Percentiles rank a stretch among this genome's conserved stretches.
Evolutionary conservation across 257 asterid genomes (phyloP).

Genomic region (Marsdenia floribunda): DNA sequence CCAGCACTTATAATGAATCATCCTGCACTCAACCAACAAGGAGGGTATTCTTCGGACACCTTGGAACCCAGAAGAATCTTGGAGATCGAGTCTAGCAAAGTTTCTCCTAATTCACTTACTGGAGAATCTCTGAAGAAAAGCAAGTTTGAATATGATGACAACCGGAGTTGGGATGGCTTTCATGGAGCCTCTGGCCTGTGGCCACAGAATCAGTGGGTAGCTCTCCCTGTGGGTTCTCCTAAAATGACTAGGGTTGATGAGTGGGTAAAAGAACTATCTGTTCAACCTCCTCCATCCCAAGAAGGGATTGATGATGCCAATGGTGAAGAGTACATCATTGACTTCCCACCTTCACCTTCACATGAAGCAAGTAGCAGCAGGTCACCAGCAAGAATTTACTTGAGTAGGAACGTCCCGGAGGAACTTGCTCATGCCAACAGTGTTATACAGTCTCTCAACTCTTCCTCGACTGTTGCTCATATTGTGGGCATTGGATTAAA

Average conservation of each 20-base stretch:
- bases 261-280: constrained; percentile 56
- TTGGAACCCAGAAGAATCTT: constrained; percentile 42
- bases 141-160: constrained; percentile 20
- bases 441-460: constrained; percentile 54
- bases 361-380: constrained; percentile 23
- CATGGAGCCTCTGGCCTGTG: constrained; percentile 53
- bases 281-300: constrained; percentile 37
- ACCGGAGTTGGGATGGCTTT: constrained; percentile 42
- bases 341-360: constrained; percentile 24
- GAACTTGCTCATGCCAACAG: constrained; percentile 64
- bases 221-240: constrained; percentile 52
- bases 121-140: constrained; percentile 26
- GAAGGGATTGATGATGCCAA: constrained; percentile 26
- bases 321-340: constrained; percentile 22
- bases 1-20: constrained; percentile 23
- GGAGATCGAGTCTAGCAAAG: constrained; percentile 19
- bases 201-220: constrained; percentile 90
- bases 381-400: constrained; percentile 23
- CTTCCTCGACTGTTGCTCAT: constrained; percentile 76
- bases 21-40: constrained; percentile 41
- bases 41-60: constrained; percentile 77
- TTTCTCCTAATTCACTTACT: constrained; percentile 33
- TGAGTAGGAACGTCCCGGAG: constrained; percentile 31
- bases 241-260: constrained; percentile 44
- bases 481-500: constrained; percentile 52